Evolutionary conservation across 805 yeast genomes (phyloP), one percentile per base, ranked within the genome.

Genomic region (Hanseniaspora valbyensis): DNA sequence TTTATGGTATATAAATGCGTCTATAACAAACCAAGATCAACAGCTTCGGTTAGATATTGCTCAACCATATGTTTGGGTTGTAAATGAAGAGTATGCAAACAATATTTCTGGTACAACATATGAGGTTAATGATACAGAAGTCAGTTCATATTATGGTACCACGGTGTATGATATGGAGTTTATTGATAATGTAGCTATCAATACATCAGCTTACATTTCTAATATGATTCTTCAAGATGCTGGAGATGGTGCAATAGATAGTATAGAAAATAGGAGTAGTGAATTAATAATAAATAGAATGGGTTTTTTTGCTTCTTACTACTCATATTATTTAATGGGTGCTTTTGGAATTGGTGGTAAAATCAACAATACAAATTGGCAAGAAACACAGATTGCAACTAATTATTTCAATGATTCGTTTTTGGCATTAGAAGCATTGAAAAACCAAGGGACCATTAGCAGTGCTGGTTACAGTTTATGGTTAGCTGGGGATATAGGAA

Each of bases 381-480:
- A 42, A 10, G 54, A 52, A 16, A 51, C 56, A 2, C 57, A 58
- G 32, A 56, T 58, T 2, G 30, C 52, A 1, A 29, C 42, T 1
- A 8, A 19, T 22, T 46, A 54, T 29, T 60, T 55, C 42, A 55
- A 58, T 30, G 52, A 43, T n/a, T 52, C 57, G 39, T 55, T 64
- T 55, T 56, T 43, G 52, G 63, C 75, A 37, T 56, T 76, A 21
- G 61, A 66, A 5, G 46, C 57, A 3, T 56, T 75, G 49, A 64
- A 57, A 3, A 53, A 58, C 0, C 48, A 57, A 1, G 65, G 60
- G 0, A 14, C 62, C 4, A 67, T 74, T 25, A 58, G 64, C 29
- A 55, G 73, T 1, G 57, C 69, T 4, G 66, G 76, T 0, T 76
- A 70, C 57, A 75, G 80, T 0, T 55, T 75, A 29, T 70, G 70